phyloP scores from a whole-genome alignment of 441 rosid genomes.

The Arabidopsis hybrid region DNA sequence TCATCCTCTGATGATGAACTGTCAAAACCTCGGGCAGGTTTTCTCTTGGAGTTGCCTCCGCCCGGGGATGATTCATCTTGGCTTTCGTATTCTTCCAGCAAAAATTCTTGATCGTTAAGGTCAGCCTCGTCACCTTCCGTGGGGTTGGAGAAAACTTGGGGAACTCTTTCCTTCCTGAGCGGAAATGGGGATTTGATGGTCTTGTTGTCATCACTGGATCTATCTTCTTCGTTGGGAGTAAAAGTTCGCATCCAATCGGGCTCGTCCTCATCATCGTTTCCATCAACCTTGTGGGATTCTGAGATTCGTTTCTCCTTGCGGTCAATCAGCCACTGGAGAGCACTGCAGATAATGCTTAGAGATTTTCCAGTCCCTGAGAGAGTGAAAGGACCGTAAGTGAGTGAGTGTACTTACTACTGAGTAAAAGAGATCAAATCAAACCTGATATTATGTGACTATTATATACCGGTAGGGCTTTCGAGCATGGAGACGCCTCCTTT shows the following conservation, averaged over 20 bases:
- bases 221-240: slow-evolving; percentile 36
- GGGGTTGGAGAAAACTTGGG: too few species aligned
- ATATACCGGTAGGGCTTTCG: slow-evolving; percentile 87
- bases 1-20: slow-evolving; percentile 74
- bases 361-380: slow-evolving; percentile 91
- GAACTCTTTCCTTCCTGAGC: slow-evolving; percentile 33
- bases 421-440: too few species aligned
- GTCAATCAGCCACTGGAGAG: slow-evolving; percentile 85
- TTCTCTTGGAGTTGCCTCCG: slow-evolving; percentile 61
- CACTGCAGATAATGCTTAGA: slow-evolving; percentile 82
- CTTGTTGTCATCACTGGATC: slow-evolving; percentile 32
- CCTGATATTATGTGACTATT: too few species aligned
- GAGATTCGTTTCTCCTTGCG: slow-evolving; percentile 55
- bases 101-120: slow-evolving; percentile 61
- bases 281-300: slow-evolving; percentile 34
- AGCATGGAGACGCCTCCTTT: slow-evolving; percentile 95
- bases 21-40: slow-evolving; percentile 50
- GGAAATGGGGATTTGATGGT: slow-evolving; percentile 46
- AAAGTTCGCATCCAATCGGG: slow-evolving; percentile 86
- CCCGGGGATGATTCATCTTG: slow-evolving; percentile 61
- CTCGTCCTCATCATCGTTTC: slow-evolving; percentile 54
- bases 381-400: neutral
- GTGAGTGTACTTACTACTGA: too few species aligned
- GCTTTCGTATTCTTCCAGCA: slow-evolving; percentile 87
- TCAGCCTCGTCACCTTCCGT: slow-evolving; percentile 43